These are phyloP conservation scores for Leptographium flavum DNA, from an alignment of 2,329 filamentous ascomycete genomes.

Conservation along the genomic window DNA sequence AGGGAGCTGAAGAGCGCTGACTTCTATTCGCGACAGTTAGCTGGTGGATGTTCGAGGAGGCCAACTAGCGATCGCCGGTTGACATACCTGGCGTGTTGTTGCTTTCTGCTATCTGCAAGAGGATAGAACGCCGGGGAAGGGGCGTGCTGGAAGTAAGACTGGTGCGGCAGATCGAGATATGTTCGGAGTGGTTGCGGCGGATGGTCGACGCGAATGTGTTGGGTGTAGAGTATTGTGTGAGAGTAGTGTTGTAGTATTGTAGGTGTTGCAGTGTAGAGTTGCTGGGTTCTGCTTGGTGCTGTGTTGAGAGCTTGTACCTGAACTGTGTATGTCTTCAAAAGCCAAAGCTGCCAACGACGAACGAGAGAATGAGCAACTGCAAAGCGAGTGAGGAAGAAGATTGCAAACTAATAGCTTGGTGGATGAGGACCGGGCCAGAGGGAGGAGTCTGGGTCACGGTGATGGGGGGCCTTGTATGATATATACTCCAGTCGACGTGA, in stretches of 20 bases:
- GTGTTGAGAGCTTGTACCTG: no score
- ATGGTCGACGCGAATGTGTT: no score
- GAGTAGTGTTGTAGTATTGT: neutral
- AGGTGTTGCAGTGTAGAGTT: neutral
- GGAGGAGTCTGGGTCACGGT: neutral
- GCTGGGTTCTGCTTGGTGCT: no score
- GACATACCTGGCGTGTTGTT: neutral
- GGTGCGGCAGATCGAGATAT: no score
- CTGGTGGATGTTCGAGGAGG: neutral
- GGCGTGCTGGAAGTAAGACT: no score
- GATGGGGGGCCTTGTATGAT: slow-evolving; percentile 6
- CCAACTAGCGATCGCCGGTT: neutral
- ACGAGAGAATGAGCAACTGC: neutral
- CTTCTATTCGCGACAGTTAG: neutral
- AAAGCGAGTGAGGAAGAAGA: neutral
- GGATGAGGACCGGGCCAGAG: neutral
- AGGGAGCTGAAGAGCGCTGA: neutral
- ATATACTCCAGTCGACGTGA: slow-evolving; percentile 7
- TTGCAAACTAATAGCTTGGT: neutral
- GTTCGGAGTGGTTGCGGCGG: no score
- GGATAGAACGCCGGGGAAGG: neutral
- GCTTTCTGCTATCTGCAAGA: no score
- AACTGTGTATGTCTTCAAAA: no score
- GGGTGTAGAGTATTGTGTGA: no score
- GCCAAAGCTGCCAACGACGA: neutral